phyloP scores from a whole-genome alignment of 345 rosid genomes.

The Populus deltoides region DNA sequence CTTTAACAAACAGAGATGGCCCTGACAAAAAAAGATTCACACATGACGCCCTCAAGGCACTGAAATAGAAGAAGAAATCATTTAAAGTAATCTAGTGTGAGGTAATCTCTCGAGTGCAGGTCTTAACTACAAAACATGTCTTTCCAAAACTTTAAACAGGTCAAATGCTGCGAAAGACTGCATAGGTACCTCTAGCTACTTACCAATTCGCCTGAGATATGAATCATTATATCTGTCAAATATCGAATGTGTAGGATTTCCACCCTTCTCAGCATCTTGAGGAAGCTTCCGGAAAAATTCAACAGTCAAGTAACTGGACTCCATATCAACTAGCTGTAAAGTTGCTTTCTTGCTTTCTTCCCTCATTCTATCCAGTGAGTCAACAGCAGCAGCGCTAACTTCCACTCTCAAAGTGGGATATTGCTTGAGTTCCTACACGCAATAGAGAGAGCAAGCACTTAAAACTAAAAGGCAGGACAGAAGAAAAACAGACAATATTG shows the following conservation, averaged over 20 bases:
- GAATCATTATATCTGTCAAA: constrained; percentile 86
- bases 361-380: constrained; percentile 84
- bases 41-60: too few relatives aligned
- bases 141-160: not conserved
- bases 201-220: constrained; percentile 79
- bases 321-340: constrained; percentile 89
- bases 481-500: too few relatives aligned
- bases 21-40: too few relatives aligned
- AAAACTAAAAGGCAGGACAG: not conserved
- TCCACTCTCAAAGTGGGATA: constrained; percentile 86
- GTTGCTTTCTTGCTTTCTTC: constrained; percentile 90
- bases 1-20: too few relatives aligned
- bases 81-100: not conserved
- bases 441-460: constrained; percentile 4
- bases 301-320: constrained; percentile 81
- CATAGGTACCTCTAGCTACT: constrained; percentile 11
- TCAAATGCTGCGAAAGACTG: not conserved
- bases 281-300: constrained; percentile 97
- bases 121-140: not conserved
- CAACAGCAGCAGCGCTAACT: constrained; percentile 76
- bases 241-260: constrained; percentile 87
- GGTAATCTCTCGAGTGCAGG: not conserved
- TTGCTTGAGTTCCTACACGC: constrained; percentile 77
- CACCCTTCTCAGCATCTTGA: constrained; percentile 92
- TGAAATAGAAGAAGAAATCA: too few relatives aligned